Conservation (phyloP, 2,329 filamentous ascomycete species). For the Tolypocladium sp. region DNA sequence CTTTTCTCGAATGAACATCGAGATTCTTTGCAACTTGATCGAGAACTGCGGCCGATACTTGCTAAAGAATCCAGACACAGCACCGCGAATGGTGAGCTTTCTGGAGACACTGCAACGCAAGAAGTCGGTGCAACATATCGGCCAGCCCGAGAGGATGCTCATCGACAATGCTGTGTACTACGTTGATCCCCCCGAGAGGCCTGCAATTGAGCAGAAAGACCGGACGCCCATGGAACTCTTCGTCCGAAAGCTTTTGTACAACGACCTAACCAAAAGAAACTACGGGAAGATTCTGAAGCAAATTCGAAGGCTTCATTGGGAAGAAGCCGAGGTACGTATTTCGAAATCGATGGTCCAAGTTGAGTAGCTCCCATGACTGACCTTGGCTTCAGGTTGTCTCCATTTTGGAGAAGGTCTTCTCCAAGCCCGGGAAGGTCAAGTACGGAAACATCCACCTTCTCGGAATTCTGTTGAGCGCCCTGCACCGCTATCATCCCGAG, state of each 20-base stretch:
- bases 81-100: slow-evolving; percentile 87
- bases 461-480: slow-evolving; percentile 76
- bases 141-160: slow-evolving; percentile 93
- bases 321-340: slow-evolving; percentile 67
- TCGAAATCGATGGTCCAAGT: background rate
- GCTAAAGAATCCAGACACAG: slow-evolving; percentile 84
- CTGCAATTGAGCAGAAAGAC: slow-evolving; percentile 94
- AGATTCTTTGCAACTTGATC: slow-evolving; percentile 91
- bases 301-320: slow-evolving; percentile 93
- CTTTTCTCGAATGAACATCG: slow-evolving; percentile 97
- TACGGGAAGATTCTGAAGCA: slow-evolving; percentile 92
- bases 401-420: slow-evolving; percentile 83
- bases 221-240: slow-evolving; percentile 88
- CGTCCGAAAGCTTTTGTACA: slow-evolving; percentile 83
- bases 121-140: slow-evolving; percentile 90
- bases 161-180: slow-evolving; percentile 98
- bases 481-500: slow-evolving; percentile 84
- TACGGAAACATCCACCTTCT: slow-evolving; percentile 94
- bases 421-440: slow-evolving; percentile 93
- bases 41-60: slow-evolving; percentile 96
- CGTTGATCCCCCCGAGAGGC: slow-evolving; percentile 87
- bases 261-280: slow-evolving; percentile 89
- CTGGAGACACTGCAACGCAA: slow-evolving; percentile 92
- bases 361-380: background rate
- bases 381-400: slow-evolving; percentile 47